Conservation (phyloP, 306 rosid species). For the Pyrus betulifolia region DNA sequence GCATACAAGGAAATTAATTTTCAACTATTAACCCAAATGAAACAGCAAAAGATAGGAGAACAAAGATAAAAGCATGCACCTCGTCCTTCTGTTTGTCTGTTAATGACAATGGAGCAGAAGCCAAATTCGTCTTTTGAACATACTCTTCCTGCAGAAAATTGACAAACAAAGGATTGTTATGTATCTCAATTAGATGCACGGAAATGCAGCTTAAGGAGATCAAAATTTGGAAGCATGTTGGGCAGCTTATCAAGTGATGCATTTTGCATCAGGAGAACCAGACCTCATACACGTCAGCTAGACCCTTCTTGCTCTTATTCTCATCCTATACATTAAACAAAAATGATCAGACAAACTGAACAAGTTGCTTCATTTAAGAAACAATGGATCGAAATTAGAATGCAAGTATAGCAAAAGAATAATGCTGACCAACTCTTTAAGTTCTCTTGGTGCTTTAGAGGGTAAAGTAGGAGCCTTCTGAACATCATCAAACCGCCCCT, state of each 20-base stretch:
- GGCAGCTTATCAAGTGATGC: slow-evolving; percentile 9
- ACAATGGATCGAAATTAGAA: slow-evolving; percentile 6
- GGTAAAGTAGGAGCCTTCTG: slow-evolving; percentile 59
- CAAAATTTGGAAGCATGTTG: background rate
- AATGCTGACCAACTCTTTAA: slow-evolving; percentile 63
- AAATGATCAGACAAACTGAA: slow-evolving; percentile 2
- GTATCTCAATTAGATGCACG: background rate
- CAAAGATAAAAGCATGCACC: slow-evolving; percentile 31
- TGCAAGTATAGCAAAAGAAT: slow-evolving; percentile 9
- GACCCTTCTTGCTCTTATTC: slow-evolving; percentile 84
- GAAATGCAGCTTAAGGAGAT: background rate
- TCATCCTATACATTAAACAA: slow-evolving; percentile 55
- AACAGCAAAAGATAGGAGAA: background rate
- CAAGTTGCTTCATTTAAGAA: slow-evolving; percentile 9
- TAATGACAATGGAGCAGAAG: slow-evolving; percentile 53
- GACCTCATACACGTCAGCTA: slow-evolving; percentile 90
- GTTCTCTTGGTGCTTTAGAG: slow-evolving; percentile 57
- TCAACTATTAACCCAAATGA: background rate
- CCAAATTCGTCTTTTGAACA: slow-evolving; percentile 52
- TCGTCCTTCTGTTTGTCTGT: slow-evolving; percentile 68
- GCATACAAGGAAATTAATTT: slow-evolving; percentile 8
- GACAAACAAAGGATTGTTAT: background rate
- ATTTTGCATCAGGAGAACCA: slow-evolving; percentile 22
- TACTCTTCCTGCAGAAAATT: slow-evolving; percentile 70
- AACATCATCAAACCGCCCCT: slow-evolving; percentile 74